Evolutionary conservation across 75 land plant genomes (phyloP), one percentile per base, ranked within the genome.

Genomic region (Selaginella tamariscina): DNA sequence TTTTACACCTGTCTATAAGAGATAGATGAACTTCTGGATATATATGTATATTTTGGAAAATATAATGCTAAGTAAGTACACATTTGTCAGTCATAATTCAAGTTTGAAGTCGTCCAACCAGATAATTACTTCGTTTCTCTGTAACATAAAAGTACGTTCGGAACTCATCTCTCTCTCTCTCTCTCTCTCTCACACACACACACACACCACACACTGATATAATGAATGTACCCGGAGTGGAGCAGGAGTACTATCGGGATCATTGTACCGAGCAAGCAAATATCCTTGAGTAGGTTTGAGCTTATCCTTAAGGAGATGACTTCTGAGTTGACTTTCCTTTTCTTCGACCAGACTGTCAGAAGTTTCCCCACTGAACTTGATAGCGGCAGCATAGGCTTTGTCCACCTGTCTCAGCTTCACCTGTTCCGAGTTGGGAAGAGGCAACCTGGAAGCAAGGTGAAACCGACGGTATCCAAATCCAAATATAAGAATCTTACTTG

Each of bases 231-330:
- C 96, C 88, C 82, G 85, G 55, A 79, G 72, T 33, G 82, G 82
- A 67, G 71, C 79, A 76, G 75, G 78, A 24, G 91, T 95, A 26
- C 91, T 67, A 22, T 84, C 85, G 26, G 99, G 99, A 68, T 95
- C 96, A 71, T 95, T 90, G 79, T 95, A 95, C 18, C 99, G 85
- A 33, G 99, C 99, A 64, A 95, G 80, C 78, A 84, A 33, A 68
- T 82, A 87, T 18, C 92, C 91, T 27, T 39, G 67, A 65, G 79
- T 78, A 44, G 84, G 82, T 32, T 71, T 75, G 2, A 90, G 78
- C 27, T 84, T 87, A 70, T 90, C 91, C 33, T 55, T 75, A 0
- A 68, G 24, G 59, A 95, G 74, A 56, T 70, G 68, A 30, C 84
- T 71, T 8, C 83, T 74, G 59, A 95, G 70, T 27, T 32, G 67